Base-by-base conservation (phyloP, 495 filamentous ascomycete species). In the Tuber brumale region DNA sequence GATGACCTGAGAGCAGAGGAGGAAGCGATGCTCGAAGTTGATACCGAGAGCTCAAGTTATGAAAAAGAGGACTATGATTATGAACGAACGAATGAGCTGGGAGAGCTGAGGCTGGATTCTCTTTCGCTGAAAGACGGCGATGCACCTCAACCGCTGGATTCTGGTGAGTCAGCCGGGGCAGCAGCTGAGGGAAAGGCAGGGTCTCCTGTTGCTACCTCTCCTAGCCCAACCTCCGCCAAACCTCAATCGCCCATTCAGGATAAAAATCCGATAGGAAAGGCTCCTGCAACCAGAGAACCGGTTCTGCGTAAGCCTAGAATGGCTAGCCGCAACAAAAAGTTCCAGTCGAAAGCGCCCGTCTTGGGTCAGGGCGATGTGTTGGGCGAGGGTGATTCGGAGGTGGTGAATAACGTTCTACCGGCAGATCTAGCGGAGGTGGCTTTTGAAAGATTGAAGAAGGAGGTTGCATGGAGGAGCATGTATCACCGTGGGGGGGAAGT, bases 381-480 rank as follows among this genome's bases (percentile, higher is more conserved):
- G 84, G 51, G 92, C 35, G 92, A 93, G 81, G 94, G 94, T 35
- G 95, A 97, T 80, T 95, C 93, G 0, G 87, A 85, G 41, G 88
- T 98, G 71, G 85, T 97, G 35, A 86, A 90, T 76, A 87, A 94
- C 76, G 84, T 96, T 70, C 86, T 95, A 7, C 85, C 87, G 0
- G 72, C 77, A 1, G 77, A 86, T 45, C 77, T 90, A 12, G 85
- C 87, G 21, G 79, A 86, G n/a, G 85, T 85, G 72, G 88, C 90
- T 39, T 97, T 96, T 81, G 87, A 91, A n/a, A 87, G 86, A 44
- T 86, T 97, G 16, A 87, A 89, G 73, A 84, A 88, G 35, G 95
- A 98, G 82, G 91, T 98, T 1, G 85, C 86, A 78, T 99, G 95
- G 94, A 91, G 94, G 79, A 91, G 89, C 75, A 99, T 99, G 95